Evolutionary conservation across 768 basidiomycete species (phyloP).

Genomic region (Amanita pallidorosea): DNA sequence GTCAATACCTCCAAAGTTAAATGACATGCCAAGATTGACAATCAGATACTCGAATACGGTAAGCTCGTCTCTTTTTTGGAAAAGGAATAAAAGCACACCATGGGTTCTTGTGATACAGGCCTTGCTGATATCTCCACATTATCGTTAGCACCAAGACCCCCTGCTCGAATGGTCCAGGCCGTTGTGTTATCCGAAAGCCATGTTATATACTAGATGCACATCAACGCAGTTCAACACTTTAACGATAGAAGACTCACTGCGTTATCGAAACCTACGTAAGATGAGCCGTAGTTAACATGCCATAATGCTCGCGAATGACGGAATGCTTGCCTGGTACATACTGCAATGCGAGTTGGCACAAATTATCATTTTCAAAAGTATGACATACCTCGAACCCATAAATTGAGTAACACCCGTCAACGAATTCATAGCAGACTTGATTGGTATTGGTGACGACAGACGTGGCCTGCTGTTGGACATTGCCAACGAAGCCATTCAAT

Average conservation of each 20-base stretch:
- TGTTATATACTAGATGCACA: conserved; percentile 52
- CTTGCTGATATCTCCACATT: conserved; percentile 48
- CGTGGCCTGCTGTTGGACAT: conserved; percentile 64
- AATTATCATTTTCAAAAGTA: neutral
- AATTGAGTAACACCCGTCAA: conserved; percentile 45
- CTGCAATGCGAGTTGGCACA: conserved; percentile 11
- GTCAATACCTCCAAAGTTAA: conserved; percentile 65
- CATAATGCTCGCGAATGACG: neutral
- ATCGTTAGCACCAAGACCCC: conserved; percentile 52
- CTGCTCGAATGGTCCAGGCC: conserved; percentile 64
- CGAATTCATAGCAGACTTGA: conserved; percentile 55
- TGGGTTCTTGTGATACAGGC: conserved; percentile 69
- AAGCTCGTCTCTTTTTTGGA: neutral
- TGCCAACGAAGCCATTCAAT: conserved; percentile 58
- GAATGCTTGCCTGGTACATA: conserved; percentile 23
- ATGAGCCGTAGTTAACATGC: conserved; percentile 12
- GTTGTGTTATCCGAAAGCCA: conserved; percentile 61
- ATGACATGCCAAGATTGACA: conserved; percentile 71
- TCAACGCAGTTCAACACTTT: neutral
- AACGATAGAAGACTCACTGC: conserved; percentile 27
- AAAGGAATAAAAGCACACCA: conserved; percentile 31
- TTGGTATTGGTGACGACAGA: conserved; percentile 63
- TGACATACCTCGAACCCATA: conserved; percentile 66
- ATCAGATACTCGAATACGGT: conserved; percentile 58
- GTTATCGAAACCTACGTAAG: conserved; percentile 45